These are phyloP conservation scores for Penicillium waksmanii DNA, from an alignment of 495 filamentous ascomycete genomes.

Conservation along the genomic window DNA sequence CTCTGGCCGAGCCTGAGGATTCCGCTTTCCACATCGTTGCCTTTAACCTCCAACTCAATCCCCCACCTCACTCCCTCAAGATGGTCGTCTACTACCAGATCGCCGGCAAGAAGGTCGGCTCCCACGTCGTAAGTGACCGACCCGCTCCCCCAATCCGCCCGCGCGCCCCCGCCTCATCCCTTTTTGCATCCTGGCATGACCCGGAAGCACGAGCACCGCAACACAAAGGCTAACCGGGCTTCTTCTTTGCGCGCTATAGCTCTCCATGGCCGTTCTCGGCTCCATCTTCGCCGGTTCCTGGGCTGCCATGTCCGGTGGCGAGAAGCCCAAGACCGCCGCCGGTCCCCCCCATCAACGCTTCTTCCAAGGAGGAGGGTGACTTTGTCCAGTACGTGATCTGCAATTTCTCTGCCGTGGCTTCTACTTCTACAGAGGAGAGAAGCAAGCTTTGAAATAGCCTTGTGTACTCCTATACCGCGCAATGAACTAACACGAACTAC, in stretches of 20 bases:
- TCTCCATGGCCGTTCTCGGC: constrained; percentile 82
- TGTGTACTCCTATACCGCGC: neutral
- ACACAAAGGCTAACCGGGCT: constrained; percentile 12
- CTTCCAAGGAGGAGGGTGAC: constrained; percentile 89
- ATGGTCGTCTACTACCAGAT: constrained; percentile 90
- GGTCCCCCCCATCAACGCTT: constrained; percentile 82
- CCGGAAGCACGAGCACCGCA: constrained; percentile 14
- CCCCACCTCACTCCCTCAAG: constrained; percentile 50
- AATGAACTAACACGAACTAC: neutral
- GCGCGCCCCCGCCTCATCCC: constrained; percentile 24
- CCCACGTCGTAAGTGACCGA: constrained; percentile 77
- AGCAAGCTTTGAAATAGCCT: neutral
- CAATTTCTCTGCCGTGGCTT: neutral
- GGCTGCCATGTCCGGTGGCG: constrained; percentile 60
- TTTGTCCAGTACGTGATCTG: constrained; percentile 84
- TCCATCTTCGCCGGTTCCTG: constrained; percentile 62
- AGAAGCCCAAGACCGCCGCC: constrained; percentile 60
- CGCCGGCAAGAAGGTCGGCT: constrained; percentile 88
- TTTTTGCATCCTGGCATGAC: constrained; percentile 22
- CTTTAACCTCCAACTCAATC: constrained; percentile 37
- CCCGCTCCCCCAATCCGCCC: neutral
- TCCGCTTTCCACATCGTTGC: constrained; percentile 38
- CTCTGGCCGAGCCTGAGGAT: constrained; percentile 29
- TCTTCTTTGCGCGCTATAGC: constrained; percentile 51
- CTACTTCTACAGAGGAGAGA: neutral